These are phyloP conservation scores for Tetragonia tetragonoides DNA, from an alignment of 148 eudicot genomes.

Conservation along the genomic window DNA sequence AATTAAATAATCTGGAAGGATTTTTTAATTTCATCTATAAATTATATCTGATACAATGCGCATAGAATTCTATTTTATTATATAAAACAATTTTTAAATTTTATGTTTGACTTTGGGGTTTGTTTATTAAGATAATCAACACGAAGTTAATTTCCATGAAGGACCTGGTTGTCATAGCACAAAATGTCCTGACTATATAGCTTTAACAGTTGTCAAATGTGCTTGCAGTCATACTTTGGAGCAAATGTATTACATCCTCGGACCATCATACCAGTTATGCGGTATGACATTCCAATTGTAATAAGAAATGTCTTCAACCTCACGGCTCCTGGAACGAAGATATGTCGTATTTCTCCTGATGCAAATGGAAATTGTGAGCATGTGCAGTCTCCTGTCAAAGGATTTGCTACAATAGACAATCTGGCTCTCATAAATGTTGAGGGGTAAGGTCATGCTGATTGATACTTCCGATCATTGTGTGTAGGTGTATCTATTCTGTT, in stretches of 20 bases:
- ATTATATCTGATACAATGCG: neutral
- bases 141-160: neutral
- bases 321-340: conserved; percentile 84
- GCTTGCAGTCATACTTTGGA: conserved; percentile 94
- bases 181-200: conserved; percentile 3
- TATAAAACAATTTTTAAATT: too few species aligned
- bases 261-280: conserved; percentile 97
- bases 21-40: neutral
- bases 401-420: conserved; percentile 97
- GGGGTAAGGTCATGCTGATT: conserved; percentile 55
- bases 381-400: conserved; percentile 76
- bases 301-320: conserved; percentile 97
- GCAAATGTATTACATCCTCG: conserved; percentile 99
- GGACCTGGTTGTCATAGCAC: neutral
- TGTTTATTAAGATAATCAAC: neutral
- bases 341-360: conserved; percentile 52
- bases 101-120: neutral
- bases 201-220: conserved; percentile 15
- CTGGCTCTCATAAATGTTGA: conserved; percentile 94
- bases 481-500: conserved; percentile 9
- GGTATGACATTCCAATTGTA: conserved; percentile 82
- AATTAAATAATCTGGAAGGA: neutral
- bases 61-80: too few species aligned
- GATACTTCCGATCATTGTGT: neutral
- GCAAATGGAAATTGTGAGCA: conserved; percentile 49